phyloP scores from a whole-genome alignment of 805 yeast species.

The Kregervanrija delftensis region DNA sequence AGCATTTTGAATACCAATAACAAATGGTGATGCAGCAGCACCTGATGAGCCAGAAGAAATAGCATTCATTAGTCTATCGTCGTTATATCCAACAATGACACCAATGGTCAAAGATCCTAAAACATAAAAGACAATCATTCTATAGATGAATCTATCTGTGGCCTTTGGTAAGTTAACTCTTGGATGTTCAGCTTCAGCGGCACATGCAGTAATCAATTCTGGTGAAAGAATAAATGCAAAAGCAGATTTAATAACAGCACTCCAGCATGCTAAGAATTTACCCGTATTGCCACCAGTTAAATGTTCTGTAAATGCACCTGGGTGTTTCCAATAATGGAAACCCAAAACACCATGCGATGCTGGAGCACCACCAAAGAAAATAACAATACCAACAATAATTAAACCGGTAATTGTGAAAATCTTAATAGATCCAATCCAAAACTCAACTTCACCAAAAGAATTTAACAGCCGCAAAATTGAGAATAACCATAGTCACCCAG shows the following conservation, averaged over 20 bases:
- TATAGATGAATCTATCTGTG: conserved; percentile 50
- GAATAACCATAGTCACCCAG: conserved; percentile 35
- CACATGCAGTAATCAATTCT: conserved; percentile 48
- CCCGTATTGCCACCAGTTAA: conserved; percentile 49
- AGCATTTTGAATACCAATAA: conserved; percentile 55
- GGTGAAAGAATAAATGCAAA: conserved; percentile 60
- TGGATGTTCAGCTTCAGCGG: conserved; percentile 55
- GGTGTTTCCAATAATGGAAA: conserved; percentile 54
- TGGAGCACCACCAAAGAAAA: conserved; percentile 63
- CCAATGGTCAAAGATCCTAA: conserved; percentile 52
- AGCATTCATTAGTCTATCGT: conserved; percentile 38
- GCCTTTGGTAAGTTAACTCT: conserved; percentile 58
- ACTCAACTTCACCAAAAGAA: conserved; percentile 44
- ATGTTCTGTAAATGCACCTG: conserved; percentile 43
- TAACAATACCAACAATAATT: conserved; percentile 45
- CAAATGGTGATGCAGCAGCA: conserved; percentile 62
- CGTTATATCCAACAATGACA: conserved; percentile 49
- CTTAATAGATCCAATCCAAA: conserved; percentile 61
- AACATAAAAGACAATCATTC: conserved; percentile 55
- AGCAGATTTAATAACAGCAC: conserved; percentile 56
- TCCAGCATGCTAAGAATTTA: conserved; percentile 55
- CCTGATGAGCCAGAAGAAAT: conserved; percentile 38
- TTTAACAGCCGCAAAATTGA: conserved; percentile 41
- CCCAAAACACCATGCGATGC: conserved; percentile 46
- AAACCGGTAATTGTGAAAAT: conserved; percentile 57